A percentile compares a stretch with the other conserved stretches of the same genome.
phyloP scores from a whole-genome alignment of 23 red algal genomes.

The Pyropia yezoensis region DNA sequence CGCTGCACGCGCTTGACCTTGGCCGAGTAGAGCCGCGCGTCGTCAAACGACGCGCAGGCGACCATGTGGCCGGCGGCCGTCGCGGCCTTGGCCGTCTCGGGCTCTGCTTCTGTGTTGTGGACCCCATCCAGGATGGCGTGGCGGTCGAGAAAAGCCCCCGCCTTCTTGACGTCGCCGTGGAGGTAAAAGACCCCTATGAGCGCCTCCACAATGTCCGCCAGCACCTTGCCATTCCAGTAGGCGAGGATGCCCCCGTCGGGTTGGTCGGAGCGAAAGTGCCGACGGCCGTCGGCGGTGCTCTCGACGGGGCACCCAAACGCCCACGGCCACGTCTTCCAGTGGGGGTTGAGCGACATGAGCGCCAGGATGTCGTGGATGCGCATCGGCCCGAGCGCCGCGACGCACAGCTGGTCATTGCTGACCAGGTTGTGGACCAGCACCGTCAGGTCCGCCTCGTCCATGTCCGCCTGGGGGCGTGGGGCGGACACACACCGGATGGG shows the following conservation, averaged over 20 bases:
- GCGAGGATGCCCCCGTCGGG: too few species aligned
- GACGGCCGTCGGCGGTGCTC: slow-evolving; percentile 7
- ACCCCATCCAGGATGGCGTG: slow-evolving; percentile 21
- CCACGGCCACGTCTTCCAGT: slow-evolving; percentile 55
- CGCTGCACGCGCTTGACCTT: slow-evolving; percentile 20
- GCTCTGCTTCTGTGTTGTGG: slow-evolving; percentile 5
- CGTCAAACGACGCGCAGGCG: slow-evolving; percentile 4
- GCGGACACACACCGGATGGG: too few species aligned
- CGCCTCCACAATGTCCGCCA: slow-evolving; percentile 56
- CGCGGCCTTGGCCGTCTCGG: neutral
- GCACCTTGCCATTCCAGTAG: slow-evolving; percentile 16
- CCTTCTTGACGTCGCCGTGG: slow-evolving; percentile 24
- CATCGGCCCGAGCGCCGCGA: slow-evolving; percentile 31
- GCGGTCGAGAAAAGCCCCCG: slow-evolving; percentile 24
- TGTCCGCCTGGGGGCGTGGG: too few species aligned
- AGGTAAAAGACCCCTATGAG: slow-evolving; percentile 45
- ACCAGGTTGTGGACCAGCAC: slow-evolving; percentile 3
- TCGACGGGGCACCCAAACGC: slow-evolving; percentile 36
- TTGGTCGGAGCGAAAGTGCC: neutral
- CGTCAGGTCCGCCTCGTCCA: too few species aligned
- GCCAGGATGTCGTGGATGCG: slow-evolving; percentile 45
- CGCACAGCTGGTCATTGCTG: slow-evolving; percentile 36
- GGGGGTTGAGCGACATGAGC: slow-evolving; percentile 26
- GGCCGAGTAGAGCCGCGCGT: slow-evolving; percentile 14
- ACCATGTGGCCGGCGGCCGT: slow-evolving; percentile 3